Evolutionary conservation across 2,329 filamentous ascomycete species (phyloP).

Genomic region (Cladorrhinum sp.): DNA sequence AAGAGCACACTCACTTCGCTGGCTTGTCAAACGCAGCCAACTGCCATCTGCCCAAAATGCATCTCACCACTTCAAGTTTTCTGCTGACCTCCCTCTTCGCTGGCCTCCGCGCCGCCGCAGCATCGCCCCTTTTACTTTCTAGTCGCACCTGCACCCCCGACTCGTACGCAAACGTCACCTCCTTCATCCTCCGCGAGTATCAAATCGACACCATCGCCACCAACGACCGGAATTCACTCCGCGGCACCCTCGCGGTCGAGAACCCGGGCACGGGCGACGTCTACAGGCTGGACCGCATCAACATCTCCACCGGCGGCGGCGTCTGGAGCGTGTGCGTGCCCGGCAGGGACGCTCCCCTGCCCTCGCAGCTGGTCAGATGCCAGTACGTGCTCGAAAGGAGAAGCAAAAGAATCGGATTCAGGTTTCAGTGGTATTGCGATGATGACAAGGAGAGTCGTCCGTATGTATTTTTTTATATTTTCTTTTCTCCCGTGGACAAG

Average conservation of each 20-base stretch:
- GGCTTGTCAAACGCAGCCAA: not conserved
- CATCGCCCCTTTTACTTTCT: not conserved
- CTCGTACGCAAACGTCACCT: not conserved
- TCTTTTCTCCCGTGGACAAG: too few relatives aligned
- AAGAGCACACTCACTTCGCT: too few relatives aligned
- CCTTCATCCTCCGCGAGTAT: slow-evolving; percentile 11
- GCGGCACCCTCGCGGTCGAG: slow-evolving; percentile 11
- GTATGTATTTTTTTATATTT: too few relatives aligned
- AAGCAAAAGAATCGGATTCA: slow-evolving; percentile 8
- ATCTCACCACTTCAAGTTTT: not conserved
- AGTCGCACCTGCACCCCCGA: not conserved
- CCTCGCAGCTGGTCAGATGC: slow-evolving; percentile 4
- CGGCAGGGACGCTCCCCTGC: slow-evolving; percentile 3
- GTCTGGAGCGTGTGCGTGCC: slow-evolving; percentile 10
- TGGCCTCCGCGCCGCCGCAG: not conserved
- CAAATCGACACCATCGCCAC: slow-evolving; percentile 1
- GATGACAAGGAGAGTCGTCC: not conserved
- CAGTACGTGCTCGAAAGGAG: slow-evolving; percentile 10
- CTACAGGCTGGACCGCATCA: slow-evolving; percentile 9
- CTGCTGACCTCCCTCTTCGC: not conserved
- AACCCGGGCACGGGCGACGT: slow-evolving; percentile 11
- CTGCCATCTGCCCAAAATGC: not conserved
- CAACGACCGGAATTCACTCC: not conserved
- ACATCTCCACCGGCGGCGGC: slow-evolving; percentile 4
- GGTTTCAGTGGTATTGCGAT: slow-evolving; percentile 13